These are phyloP conservation scores for Trichomonas vaginalis DNA, from an alignment of 208 protist genomes.

Conservation along the genomic window DNA sequence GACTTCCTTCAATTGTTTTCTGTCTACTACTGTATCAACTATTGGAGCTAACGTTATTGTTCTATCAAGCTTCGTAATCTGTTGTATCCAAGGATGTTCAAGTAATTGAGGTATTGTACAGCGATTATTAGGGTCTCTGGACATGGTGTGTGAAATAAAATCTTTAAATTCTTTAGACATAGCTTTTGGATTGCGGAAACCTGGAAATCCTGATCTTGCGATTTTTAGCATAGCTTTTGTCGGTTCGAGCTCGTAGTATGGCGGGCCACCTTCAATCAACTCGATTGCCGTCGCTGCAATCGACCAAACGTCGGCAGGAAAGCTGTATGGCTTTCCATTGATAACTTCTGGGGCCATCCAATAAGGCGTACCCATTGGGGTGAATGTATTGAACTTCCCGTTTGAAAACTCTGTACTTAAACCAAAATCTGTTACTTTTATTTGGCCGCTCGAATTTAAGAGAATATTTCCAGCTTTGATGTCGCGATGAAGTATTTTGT, in stretches of 20 bases:
- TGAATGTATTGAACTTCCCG: not conserved
- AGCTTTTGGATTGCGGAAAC: not conserved
- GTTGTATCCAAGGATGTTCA: not conserved
- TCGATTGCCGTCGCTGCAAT: slow-evolving; percentile 17
- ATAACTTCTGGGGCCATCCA: slow-evolving; percentile 12
- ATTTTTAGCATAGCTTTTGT: not conserved
- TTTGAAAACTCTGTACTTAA: not conserved
- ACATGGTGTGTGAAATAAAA: not conserved
- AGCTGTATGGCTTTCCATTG: not conserved
- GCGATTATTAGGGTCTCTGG: not conserved
- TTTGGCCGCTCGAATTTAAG: slow-evolving; percentile 9
- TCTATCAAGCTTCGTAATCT: not conserved
- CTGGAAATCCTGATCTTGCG: not conserved
- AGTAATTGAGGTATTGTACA: not conserved
- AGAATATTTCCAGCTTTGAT: slow-evolving; percentile 52
- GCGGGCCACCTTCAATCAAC: slow-evolving; percentile 21
- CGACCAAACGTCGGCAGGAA: not conserved
- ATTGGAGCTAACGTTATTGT: not conserved
- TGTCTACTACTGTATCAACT: not conserved
- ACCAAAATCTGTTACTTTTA: slow-evolving; percentile 39
- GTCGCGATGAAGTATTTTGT: slow-evolving; percentile 62
- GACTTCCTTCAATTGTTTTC: too few relatives aligned
- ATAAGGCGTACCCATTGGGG: not conserved
- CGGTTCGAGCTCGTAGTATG: slow-evolving; percentile 21
- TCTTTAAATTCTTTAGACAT: not conserved